phyloP scores from a whole-genome alignment of 1,284 basidiomycete species.

The Phlebopus sp. region DNA sequence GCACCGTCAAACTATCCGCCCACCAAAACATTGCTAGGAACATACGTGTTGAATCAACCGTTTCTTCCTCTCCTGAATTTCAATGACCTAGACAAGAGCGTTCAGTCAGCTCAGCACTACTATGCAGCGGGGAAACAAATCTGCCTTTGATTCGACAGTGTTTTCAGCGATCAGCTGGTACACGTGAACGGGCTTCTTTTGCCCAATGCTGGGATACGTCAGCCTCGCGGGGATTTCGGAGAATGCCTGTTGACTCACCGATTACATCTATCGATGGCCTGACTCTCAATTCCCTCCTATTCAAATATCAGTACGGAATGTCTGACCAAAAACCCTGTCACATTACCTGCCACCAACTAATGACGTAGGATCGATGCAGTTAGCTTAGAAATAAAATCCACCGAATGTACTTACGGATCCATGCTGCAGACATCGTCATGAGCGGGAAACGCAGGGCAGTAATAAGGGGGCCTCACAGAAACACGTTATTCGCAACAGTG shows the following conservation, averaged over 20 bases:
- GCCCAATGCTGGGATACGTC: constrained; percentile 62
- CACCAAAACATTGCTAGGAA: neutral
- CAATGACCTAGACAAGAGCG: constrained; percentile 52
- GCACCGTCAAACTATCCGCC: constrained; percentile 1
- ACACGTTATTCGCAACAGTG: constrained; percentile 88
- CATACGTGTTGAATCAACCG: constrained; percentile 63
- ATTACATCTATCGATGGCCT: constrained; percentile 83
- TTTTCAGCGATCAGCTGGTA: constrained; percentile 87
- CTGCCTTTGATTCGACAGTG: constrained; percentile 80
- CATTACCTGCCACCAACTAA: constrained; percentile 59
- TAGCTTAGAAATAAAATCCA: constrained; percentile 4
- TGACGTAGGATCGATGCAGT: constrained; percentile 3
- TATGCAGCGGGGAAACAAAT: neutral
- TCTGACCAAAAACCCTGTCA: neutral
- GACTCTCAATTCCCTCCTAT: constrained; percentile 83
- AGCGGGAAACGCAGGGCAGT: neutral
- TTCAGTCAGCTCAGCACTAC: neutral
- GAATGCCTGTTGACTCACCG: constrained; percentile 34
- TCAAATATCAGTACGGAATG: constrained; percentile 11
- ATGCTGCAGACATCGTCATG: constrained; percentile 46
- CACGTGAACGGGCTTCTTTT: constrained; percentile 77
- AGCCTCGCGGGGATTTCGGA: constrained; percentile 1
- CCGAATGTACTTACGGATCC: constrained; percentile 67
- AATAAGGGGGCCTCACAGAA: constrained; percentile 55
- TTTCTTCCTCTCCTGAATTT: constrained; percentile 83